Evolutionary conservation across 768 basidiomycete genomes (phyloP).

Genomic region (Leucocoprinus sp.): DNA sequence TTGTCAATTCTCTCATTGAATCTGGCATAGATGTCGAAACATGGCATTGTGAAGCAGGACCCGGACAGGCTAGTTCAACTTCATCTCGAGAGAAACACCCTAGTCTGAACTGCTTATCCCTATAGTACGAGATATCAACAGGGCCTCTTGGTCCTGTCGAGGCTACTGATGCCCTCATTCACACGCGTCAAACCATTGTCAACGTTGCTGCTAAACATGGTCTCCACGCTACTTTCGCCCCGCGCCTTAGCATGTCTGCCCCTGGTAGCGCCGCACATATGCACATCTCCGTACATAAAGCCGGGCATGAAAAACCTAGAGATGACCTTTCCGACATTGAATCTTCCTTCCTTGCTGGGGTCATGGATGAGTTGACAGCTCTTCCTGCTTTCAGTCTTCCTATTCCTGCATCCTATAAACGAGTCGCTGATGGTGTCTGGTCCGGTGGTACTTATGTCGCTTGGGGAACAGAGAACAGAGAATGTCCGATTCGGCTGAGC

Average conservation of each 20-base stretch:
- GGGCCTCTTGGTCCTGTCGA: constrained; percentile 58
- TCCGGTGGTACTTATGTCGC: constrained; percentile 61
- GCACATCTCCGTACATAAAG: constrained; percentile 57
- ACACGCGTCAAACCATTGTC: constrained; percentile 59
- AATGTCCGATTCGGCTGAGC: constrained; percentile 52
- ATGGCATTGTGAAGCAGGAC: constrained; percentile 65
- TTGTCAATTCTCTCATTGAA: constrained; percentile 39
- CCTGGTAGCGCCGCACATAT: constrained; percentile 52
- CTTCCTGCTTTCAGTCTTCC: constrained; percentile 53
- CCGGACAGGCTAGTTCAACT: constrained; percentile 32
- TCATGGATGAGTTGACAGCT: constrained; percentile 52
- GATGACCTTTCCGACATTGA: constrained; percentile 28
- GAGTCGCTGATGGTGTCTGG: constrained; percentile 60
- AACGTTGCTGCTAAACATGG: constrained; percentile 59
- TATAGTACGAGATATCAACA: constrained; percentile 53
- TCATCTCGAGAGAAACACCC: not conserved
- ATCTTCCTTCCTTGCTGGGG: constrained; percentile 50
- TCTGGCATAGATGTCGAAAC: constrained; percentile 56
- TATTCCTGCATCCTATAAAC: constrained; percentile 51
- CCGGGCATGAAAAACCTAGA: constrained; percentile 8
- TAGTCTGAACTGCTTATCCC: not conserved
- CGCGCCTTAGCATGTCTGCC: constrained; percentile 34
- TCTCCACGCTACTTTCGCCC: constrained; percentile 61
- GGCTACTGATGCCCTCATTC: constrained; percentile 58
- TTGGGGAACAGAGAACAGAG: constrained; percentile 68